These are phyloP conservation scores for Phoenix dactylifera DNA, from an alignment of 176 grass and related monocot genomes.

Conservation along the genomic window DNA sequence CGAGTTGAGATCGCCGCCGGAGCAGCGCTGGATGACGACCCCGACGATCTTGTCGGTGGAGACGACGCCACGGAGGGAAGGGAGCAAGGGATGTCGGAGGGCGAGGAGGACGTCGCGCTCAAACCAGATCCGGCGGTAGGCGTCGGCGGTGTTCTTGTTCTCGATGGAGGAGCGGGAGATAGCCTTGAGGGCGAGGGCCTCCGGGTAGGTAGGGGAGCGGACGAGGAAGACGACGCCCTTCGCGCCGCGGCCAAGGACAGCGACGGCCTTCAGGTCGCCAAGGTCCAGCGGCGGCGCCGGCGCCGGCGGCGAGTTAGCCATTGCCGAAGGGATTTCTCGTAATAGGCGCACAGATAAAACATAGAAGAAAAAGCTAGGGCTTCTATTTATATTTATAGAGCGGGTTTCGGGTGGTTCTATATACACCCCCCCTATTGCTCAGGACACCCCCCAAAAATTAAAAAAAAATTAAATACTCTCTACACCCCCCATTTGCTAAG, in stretches of 20 bases:
- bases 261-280: constrained; percentile 52
- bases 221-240: constrained; percentile 96
- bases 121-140: constrained; percentile 85
- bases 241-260: constrained; percentile 77
- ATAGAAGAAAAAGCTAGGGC: too few relatives aligned
- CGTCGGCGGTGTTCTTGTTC: constrained; percentile 45
- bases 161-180: constrained; percentile 63
- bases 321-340: too few relatives aligned
- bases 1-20: constrained; percentile 77
- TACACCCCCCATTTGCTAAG: too few relatives aligned
- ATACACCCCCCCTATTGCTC: too few relatives aligned
- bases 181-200: constrained; percentile 70
- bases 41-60: constrained; percentile 79
- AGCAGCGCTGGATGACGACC: constrained; percentile 79
- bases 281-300: constrained; percentile 33
- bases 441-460: too few relatives aligned
- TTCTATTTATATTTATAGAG: too few relatives aligned
- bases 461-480: too few relatives aligned
- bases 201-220: not conserved
- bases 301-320: too few relatives aligned
- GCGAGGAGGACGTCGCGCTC: constrained; percentile 74
- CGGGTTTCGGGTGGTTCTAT: too few relatives aligned
- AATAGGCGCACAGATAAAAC: too few relatives aligned
- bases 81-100: constrained; percentile 75
- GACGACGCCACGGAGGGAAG: constrained; percentile 72